These are phyloP conservation scores for Xylaria palmicola DNA, from an alignment of 495 filamentous ascomycete genomes.

Conservation along the genomic window DNA sequence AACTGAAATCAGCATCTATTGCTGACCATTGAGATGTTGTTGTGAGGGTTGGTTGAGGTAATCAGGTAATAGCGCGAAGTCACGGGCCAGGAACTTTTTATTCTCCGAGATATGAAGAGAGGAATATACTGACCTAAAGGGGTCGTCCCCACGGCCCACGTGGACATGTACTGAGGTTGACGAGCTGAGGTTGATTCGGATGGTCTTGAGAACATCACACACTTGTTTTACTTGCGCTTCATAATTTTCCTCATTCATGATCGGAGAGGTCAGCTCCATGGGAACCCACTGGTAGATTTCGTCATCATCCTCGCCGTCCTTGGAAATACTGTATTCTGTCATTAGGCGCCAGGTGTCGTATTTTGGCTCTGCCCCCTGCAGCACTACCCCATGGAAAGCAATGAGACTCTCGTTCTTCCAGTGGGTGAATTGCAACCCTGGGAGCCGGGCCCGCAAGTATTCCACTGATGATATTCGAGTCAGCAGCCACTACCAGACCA, in stretches of 20 bases:
- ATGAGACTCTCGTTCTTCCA: constrained; percentile 3
- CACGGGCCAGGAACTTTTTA: not conserved
- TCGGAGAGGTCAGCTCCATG: constrained; percentile 19
- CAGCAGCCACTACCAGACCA: not conserved
- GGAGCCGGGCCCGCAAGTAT: not conserved
- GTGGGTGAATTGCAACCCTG: not conserved
- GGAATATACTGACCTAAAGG: constrained; percentile 12
- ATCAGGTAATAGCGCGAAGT: too few species aligned
- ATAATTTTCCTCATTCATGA: constrained; percentile 21
- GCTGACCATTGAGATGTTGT: not conserved
- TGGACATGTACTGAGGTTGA: constrained; percentile 23
- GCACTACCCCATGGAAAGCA: not conserved
- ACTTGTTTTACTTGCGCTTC: constrained; percentile 13
- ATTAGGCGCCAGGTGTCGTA: constrained; percentile 24
- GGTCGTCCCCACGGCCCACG: constrained; percentile 24
- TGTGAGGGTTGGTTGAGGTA: not conserved
- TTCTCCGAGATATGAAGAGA: not conserved
- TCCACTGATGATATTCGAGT: not conserved
- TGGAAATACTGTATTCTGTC: constrained; percentile 15
- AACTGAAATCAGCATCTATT: not conserved
- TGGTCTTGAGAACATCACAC: constrained; percentile 16
- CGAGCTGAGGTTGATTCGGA: constrained; percentile 20
- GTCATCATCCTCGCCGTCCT: not conserved
- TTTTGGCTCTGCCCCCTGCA: not conserved
- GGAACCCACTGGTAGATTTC: constrained; percentile 13